Evolutionary conservation across 2,329 filamentous ascomycete genomes (phyloP).

Genomic region (Colletotrichum theobromicola): DNA sequence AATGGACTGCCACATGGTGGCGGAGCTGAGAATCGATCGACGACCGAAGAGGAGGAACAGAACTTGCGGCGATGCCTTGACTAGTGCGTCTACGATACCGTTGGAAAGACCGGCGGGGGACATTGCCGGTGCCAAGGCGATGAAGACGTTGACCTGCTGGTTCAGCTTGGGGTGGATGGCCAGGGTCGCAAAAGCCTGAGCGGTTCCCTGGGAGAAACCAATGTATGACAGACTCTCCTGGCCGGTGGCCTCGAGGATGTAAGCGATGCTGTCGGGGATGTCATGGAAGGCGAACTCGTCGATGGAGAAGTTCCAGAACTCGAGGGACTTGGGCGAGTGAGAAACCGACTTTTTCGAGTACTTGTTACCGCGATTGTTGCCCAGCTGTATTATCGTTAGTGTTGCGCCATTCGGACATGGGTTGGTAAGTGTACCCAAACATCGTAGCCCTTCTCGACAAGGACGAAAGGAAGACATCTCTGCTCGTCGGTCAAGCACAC

Average conservation of each 20-base stretch:
- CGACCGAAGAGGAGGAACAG: slow-evolving; percentile 92
- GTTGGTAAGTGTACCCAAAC: slow-evolving; percentile 74
- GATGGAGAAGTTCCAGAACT: slow-evolving; percentile 98
- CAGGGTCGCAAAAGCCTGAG: slow-evolving; percentile 92
- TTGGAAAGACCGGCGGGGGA: slow-evolving; percentile 89
- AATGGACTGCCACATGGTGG: slow-evolving; percentile 97
- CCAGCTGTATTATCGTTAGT: slow-evolving; percentile 63
- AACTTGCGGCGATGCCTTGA: slow-evolving; percentile 92
- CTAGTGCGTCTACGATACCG: slow-evolving; percentile 87
- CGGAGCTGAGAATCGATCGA: slow-evolving; percentile 87
- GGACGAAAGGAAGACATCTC: slow-evolving; percentile 83
- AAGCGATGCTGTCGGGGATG: slow-evolving; percentile 92
- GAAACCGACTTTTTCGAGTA: slow-evolving; percentile 95
- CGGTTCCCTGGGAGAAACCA: slow-evolving; percentile 96
- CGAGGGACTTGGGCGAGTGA: slow-evolving; percentile 72
- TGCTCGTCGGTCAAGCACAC: slow-evolving; percentile 88
- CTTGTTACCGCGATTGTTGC: slow-evolving; percentile 98
- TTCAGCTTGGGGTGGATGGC: slow-evolving; percentile 93
- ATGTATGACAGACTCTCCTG: slow-evolving; percentile 91
- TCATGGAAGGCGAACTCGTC: slow-evolving; percentile 98
- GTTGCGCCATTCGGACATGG: background rate
- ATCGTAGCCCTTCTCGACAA: slow-evolving; percentile 92
- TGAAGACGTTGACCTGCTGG: slow-evolving; percentile 92
- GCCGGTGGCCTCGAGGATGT: slow-evolving; percentile 83
- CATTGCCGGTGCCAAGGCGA: slow-evolving; percentile 96